Evolutionary conservation across 495 filamentous ascomycete species (phyloP), one percentile per base, ranked within the genome.

Genomic region (Friedmanniomyces simplex): DNA sequence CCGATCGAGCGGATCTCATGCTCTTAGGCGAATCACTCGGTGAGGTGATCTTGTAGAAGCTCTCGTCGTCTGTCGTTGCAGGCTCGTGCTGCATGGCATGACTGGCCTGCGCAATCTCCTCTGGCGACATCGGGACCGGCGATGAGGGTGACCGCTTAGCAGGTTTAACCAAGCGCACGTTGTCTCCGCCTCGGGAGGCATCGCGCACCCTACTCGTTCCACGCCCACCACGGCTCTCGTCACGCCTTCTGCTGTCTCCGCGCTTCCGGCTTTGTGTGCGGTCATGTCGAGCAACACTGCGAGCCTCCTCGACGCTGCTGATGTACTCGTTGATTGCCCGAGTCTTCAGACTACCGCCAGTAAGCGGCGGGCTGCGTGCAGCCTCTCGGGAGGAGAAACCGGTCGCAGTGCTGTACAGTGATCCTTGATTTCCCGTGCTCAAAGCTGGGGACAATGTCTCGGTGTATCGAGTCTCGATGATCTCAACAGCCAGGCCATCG

Each of bases 101-200:
- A 24, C 48, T 57, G 61, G 48, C 30, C 26, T 54, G 30, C 57
- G 67, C 21, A 65, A 66, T 51, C 39, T 93, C 88, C 62, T 95
- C 87, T 0, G 88, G 88, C 0, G 89, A 91, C 90, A 96, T 95
- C 18, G 89, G 87, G 13, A 94, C 81, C 0, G 90, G 90, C 11
- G 89, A 95, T 43, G 88, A 91, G 4, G 89, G 90, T 6, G 90
- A 95, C 5, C 88, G 78, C 66, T 95, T 94, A 7, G 87, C 85
- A 28, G 89, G 85, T 39, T 82, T 86, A 60, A 89, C 87, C 60
- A 85, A 86, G 45, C 83, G 81, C 53, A 78, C 73, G 10, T 77
- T 75, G 50, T 75, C 77, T 37, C 85, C 78, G 20, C 85, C 87
- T 42, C 87, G 82, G 25, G 82, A 83, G 62, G 81, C 79, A 12